These are phyloP conservation scores for Monosporascus cannonballus DNA, from an alignment of 2,329 filamentous ascomycete species.

Conservation along the genomic window DNA sequence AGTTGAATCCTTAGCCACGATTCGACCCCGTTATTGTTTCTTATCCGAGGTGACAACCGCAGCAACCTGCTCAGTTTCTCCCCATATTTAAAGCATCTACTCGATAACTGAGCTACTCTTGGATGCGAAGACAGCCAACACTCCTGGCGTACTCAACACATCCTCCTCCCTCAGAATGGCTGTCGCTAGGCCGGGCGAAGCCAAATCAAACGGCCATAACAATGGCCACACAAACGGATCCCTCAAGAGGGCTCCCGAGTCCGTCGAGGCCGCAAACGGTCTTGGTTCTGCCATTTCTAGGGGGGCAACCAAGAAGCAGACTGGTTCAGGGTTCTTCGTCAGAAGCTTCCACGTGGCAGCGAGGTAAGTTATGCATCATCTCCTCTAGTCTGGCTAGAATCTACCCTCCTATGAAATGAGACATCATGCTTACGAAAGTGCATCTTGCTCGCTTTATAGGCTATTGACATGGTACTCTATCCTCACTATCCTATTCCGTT, in stretches of 20 bases:
- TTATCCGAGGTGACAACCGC: no score
- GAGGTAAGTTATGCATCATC: not conserved
- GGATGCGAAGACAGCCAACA: no score
- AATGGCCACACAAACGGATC: conserved; percentile 2
- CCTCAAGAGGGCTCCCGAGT: not conserved
- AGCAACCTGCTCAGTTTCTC: no score
- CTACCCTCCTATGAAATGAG: no score
- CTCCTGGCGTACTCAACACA: no score
- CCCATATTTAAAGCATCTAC: no score
- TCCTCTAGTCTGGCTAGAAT: no score
- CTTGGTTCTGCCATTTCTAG: not conserved
- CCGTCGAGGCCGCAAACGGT: not conserved
- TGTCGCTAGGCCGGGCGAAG: not conserved
- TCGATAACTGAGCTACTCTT: no score
- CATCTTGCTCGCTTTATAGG: conserved; percentile 35
- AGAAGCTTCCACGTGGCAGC: not conserved
- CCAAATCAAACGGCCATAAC: conserved; percentile 1
- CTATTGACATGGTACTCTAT: conserved; percentile 82
- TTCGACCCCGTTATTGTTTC: no score
- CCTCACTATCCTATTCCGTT: conserved; percentile 73
- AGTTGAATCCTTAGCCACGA: no score
- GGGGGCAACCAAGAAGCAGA: not conserved
- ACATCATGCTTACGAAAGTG: conserved; percentile 3
- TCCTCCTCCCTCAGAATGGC: not conserved
- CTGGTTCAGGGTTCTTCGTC: not conserved